Evolutionary conservation across 108 stramenopile genomes (phyloP).

Genomic region (Mediolabrus comicus): DNA sequence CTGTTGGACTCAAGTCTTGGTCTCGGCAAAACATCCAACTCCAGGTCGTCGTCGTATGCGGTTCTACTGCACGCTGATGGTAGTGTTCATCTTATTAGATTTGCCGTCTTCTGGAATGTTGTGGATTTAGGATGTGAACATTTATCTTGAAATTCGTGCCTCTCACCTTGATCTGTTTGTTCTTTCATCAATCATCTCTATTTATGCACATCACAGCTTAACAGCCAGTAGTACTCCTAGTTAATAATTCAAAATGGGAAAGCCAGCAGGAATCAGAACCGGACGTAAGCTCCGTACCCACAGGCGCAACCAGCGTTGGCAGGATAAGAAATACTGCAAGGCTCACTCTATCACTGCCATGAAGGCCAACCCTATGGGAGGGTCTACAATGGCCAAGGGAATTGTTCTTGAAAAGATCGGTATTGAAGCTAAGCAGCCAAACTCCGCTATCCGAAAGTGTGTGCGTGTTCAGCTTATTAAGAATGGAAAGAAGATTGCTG

Average conservation of each 20-base stretch:
- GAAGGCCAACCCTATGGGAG: slow-evolving; percentile 99
- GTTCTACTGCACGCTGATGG: neutral
- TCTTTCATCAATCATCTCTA: slow-evolving; percentile 13
- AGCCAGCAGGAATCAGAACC: slow-evolving; percentile 96
- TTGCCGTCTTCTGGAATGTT: neutral
- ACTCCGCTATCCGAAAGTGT: slow-evolving; percentile 99
- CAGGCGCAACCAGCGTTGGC: slow-evolving; percentile 96
- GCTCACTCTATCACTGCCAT: slow-evolving; percentile 98
- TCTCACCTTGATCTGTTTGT: neutral
- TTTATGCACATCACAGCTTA: neutral
- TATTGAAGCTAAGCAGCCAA: slow-evolving; percentile 99
- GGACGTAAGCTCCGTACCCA: slow-evolving; percentile 99
- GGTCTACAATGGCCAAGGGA: slow-evolving; percentile 99
- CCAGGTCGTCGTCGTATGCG: neutral
- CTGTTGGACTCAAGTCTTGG: too few relatives aligned
- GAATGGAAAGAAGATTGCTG: slow-evolving; percentile 99
- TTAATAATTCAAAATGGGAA: slow-evolving; percentile 66
- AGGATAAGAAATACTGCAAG: slow-evolving; percentile 95
- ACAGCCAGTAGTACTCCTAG: neutral
- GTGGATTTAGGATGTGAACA: neutral
- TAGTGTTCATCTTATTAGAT: neutral
- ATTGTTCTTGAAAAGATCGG: slow-evolving; percentile 99
- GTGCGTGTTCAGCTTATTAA: slow-evolving; percentile 99
- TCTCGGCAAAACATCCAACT: too few relatives aligned
- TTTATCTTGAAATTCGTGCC: neutral